Evolutionary conservation across 2,329 filamentous ascomycete species (phyloP).

Genomic region (Penicillium hesseltinei): DNA sequence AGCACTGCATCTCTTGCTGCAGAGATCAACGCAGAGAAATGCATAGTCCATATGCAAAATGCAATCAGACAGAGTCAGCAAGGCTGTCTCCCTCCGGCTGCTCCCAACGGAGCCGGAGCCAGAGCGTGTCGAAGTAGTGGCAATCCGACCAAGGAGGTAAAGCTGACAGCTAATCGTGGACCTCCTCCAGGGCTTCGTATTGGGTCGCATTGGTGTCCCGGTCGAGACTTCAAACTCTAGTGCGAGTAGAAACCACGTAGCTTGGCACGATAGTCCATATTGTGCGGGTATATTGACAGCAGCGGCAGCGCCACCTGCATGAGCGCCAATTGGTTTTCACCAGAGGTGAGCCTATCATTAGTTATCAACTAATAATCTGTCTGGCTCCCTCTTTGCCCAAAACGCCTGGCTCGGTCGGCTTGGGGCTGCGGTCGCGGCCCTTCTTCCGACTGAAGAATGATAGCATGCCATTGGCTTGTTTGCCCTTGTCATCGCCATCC

Average conservation of each 20-base stretch:
- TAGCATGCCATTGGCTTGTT: constrained; percentile 70
- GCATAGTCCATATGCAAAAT: background rate
- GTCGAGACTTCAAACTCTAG: background rate
- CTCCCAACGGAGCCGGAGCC: background rate
- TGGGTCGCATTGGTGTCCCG: background rate
- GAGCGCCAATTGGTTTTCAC: background rate
- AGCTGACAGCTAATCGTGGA: background rate
- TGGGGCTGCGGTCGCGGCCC: constrained; percentile 85
- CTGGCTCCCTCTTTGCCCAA: constrained; percentile 92
- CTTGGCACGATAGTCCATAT: background rate
- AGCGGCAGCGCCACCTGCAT: background rate
- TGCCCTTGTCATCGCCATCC: constrained; percentile 37
- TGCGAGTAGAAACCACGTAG: background rate
- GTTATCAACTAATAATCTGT: constrained; percentile 66
- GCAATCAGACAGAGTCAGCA: constrained; percentile 1
- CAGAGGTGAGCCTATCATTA: background rate
- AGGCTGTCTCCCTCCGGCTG: background rate
- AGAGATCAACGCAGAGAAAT: constrained; percentile 5
- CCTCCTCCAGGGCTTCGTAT: background rate
- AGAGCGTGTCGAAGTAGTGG: background rate
- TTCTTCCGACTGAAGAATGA: constrained; percentile 88
- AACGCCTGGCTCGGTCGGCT: constrained; percentile 89
- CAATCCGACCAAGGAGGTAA: background rate
- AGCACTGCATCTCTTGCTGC: constrained; percentile 11
- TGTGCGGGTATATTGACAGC: background rate